Base-by-base conservation (phyloP, 768 basidiomycete genomes). In the Tricholoma matsutake region DNA sequence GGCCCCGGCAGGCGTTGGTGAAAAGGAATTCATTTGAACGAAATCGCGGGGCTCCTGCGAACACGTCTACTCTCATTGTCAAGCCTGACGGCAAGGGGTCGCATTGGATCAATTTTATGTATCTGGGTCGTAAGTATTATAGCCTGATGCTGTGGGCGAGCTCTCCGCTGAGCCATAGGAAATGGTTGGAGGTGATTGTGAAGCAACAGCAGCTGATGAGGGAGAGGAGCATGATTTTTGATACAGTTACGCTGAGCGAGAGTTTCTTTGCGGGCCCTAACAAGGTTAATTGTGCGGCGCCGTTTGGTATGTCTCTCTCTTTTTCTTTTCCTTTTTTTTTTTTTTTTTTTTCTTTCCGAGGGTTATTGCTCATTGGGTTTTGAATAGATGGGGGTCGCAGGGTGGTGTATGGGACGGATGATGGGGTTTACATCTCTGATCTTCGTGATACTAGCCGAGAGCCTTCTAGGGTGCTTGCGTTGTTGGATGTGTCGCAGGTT, bases 341-440 rank as follows among this genome's bases (percentile, higher is more conserved):
- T 61, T 58, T 59, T 57, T 28, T 59, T 56, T 58, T 31, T 55
- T 18, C 3, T 51, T 31, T 11, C 14, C 13, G 18, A 6, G 5
- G 18, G 16, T 11, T 22, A 4, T 58, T 67, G 28, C 35, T 64
- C 9, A 58, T 47, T 61, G n/a, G 14, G 16, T 10, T 34, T 53
- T 7, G 43, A 54, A 35, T 72, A 97, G 96, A 83, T 68, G 84
- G 84, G 59, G 96, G 94, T 11, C 79, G 89, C 67, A 83, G 88
- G 59, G 87, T 97, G 66, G 95, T 92, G 8, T 98, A 96, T 73
- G 97, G 96, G n/a, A 96, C 96, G 4, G 92, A 96, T 68, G 95
- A 98, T 64, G 97, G 97, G 25, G 91, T 99, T 25, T 99, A 98
- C 71, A 83, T 98, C 62, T 94, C 94, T 28, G 93, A 98, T 71